phyloP scores from a whole-genome alignment of 2,329 filamentous ascomycete species.

The Sclerotinia spermophila region DNA sequence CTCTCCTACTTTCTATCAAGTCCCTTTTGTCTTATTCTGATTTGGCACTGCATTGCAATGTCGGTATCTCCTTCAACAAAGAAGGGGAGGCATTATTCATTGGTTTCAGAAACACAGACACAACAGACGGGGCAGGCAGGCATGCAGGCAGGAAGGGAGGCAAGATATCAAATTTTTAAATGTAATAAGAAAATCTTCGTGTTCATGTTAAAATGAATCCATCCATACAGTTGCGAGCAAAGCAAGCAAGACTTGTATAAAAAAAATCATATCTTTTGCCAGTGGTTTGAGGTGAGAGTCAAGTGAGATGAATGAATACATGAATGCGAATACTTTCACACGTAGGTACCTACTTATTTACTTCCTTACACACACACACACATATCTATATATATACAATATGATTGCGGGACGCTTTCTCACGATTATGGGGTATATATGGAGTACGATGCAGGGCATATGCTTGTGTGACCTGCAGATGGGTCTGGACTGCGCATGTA shows the following conservation, averaged over 20 bases:
- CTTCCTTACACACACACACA: too few relatives aligned
- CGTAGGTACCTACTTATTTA: not conserved
- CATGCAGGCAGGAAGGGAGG: not conserved
- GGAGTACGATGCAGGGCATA: slow-evolving; percentile 7
- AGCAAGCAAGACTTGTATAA: not conserved
- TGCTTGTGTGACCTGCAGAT: slow-evolving; percentile 9
- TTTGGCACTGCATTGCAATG: not conserved
- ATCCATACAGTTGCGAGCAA: not conserved
- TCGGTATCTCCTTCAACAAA: not conserved
- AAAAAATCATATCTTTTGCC: not conserved
- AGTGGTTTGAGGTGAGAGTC: not conserved
- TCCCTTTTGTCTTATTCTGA: not conserved
- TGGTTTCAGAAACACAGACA: not conserved
- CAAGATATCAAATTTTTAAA: slow-evolving; percentile 6
- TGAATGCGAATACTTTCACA: not conserved
- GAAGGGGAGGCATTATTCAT: not conserved
- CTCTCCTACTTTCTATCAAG: slow-evolving; percentile 8
- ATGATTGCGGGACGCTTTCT: not conserved
- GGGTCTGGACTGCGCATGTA: not conserved
- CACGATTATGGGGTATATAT: not conserved
- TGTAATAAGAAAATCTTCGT: slow-evolving; percentile 8
- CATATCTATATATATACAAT: not conserved
- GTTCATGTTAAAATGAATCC: not conserved
- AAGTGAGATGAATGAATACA: not conserved
- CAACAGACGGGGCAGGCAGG: not conserved